Evolutionary conservation across 345 rosid species (phyloP), one percentile per base, ranked within the genome.

Genomic region (Linum trigynum): DNA sequence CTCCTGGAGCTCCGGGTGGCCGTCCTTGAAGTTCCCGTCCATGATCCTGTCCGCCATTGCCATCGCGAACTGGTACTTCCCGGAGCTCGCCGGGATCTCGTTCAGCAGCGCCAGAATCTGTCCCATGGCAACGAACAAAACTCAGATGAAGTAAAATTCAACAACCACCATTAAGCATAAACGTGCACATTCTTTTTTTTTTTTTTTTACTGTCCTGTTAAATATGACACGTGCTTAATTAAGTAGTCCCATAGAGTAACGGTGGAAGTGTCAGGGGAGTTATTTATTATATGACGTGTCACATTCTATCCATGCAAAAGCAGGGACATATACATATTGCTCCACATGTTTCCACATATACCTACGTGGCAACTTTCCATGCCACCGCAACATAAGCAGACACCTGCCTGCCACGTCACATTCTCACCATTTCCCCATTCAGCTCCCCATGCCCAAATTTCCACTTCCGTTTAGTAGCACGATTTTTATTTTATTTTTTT

Each of bases 41-140:
- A 90, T 77, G 67, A 86, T 84, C 72, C 81, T 83, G 68, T 86
- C 92, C 0, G 89, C 92, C 97, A 88, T 82, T 61, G 83, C 74
- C 87, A 84, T 72, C 63, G 86, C 75, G 59, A 83, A 86, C 55
- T 83, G 95, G 82, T 86, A 90, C 71, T 88, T 90, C 59, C 83
- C 72, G 67, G 95, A 84, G 3, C 79, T 76, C 12, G 86, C 84
- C 7, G 89, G 97, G 38, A 88, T 81, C 72, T 83, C 90, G 68
- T 78, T 88, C 65, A 86, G 50, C 42, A 88, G 71, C 11, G 78
- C 78, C 66, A 88, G 76, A 32, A 74, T 74, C 92, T 90, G 81
- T 62, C 62, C 69, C 32, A 23, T 23, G 32, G 32, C 32, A 23
- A 23, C 32, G 32, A 23, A 23, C 32, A 23, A 23, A 23, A 23